Conservation (phyloP, 352 stramenopile genomes). For the Pythium dissimile region DNA sequence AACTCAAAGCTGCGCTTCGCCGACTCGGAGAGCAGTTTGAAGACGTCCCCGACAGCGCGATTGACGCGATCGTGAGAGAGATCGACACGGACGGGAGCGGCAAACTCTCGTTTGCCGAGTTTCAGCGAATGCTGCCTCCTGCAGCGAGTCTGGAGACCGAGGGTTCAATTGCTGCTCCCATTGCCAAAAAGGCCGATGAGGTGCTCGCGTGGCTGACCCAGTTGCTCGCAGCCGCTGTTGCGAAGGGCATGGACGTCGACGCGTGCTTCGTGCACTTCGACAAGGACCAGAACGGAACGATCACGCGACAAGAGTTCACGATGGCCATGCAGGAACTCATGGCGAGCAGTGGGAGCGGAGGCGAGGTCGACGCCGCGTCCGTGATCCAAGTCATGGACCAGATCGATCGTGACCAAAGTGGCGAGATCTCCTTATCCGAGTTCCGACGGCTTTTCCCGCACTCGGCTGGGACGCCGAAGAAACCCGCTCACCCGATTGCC, state of each 20-base stretch:
- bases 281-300: constrained; percentile 64
- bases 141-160: no score
- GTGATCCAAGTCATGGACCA: constrained; percentile 39
- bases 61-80: constrained; percentile 40
- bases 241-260: constrained; percentile 47
- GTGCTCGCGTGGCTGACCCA: constrained; percentile 33
- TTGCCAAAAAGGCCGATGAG: constrained; percentile 14
- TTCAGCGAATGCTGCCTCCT: constrained; percentile 36
- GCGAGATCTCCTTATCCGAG: constrained; percentile 53
- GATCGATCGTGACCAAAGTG: constrained; percentile 65
- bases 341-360: constrained; percentile 22
- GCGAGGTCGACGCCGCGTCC: constrained; percentile 9
- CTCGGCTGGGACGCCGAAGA: background rate
- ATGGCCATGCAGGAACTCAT: constrained; percentile 51
- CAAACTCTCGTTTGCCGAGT: constrained; percentile 59
- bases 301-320: constrained; percentile 62
- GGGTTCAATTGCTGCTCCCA: no score
- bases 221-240: constrained; percentile 39
- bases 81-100: constrained; percentile 51
- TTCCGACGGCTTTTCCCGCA: constrained; percentile 56
- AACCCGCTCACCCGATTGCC: no score
- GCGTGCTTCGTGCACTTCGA: constrained; percentile 84
- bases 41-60: constrained; percentile 33
- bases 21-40: constrained; percentile 46
- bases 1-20: constrained; percentile 49